These are phyloP conservation scores for Boletus rubroflammeus DNA, from an alignment of 768 basidiomycete species.

Conservation along the genomic window DNA sequence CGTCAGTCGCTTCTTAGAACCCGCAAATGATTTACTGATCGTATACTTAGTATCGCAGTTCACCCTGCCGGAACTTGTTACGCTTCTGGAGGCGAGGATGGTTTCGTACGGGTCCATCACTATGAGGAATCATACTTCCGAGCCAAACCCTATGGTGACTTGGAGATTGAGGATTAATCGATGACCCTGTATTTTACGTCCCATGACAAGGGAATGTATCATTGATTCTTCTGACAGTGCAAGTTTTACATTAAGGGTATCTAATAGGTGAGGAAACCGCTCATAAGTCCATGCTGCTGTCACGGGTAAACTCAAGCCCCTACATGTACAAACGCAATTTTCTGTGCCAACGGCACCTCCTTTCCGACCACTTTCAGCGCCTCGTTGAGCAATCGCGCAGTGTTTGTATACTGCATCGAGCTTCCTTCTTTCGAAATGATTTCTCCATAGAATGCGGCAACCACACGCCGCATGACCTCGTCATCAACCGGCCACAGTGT, in stretches of 20 bases:
- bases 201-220: conserved; percentile 7
- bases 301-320: conserved; percentile 15
- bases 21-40: conserved; percentile 1
- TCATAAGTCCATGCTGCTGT: background rate
- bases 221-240: background rate
- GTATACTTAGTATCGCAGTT: conserved; percentile 70
- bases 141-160: conserved; percentile 85
- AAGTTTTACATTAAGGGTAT: background rate
- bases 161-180: conserved; percentile 64
- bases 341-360: conserved; percentile 20
- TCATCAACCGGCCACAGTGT: conserved; percentile 35
- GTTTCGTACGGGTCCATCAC: conserved; percentile 87
- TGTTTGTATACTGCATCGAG: conserved; percentile 10
- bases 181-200: conserved; percentile 7
- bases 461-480: conserved; percentile 20
- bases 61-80: conserved; percentile 87
- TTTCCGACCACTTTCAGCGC: conserved; percentile 13
- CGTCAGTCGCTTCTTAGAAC: conserved; percentile 51
- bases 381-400: conserved; percentile 19
- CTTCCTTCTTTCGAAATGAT: conserved; percentile 10
- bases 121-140: conserved; percentile 95
- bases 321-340: conserved; percentile 29
- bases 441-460: conserved; percentile 23
- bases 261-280: background rate
- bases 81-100: conserved; percentile 96